Conservation (phyloP, 768 basidiomycete species). For the Mycena haematopus region DNA sequence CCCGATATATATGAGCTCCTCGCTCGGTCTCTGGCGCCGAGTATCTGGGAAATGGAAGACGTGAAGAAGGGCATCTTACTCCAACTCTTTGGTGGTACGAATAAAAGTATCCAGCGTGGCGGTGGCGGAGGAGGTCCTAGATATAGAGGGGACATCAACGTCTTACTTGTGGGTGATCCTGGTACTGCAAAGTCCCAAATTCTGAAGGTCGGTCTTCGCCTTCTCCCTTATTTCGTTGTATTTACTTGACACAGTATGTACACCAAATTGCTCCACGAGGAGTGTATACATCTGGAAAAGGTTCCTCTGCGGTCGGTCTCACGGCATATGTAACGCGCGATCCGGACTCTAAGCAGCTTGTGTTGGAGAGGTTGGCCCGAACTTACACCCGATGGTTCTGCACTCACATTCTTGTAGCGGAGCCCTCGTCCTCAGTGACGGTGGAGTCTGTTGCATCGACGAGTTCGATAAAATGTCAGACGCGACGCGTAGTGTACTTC, state of each 20-base stretch:
- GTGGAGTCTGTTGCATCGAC: conserved; percentile 98
- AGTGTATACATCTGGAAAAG: conserved; percentile 97
- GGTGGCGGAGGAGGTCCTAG: conserved; percentile 96
- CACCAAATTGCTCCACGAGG: conserved; percentile 98
- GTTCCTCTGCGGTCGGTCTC: conserved; percentile 97
- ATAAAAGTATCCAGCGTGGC: conserved; percentile 91
- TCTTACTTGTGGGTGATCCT: conserved; percentile 95
- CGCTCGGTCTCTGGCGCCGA: conserved; percentile 86
- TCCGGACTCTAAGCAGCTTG: conserved; percentile 97
- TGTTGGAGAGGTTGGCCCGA: conserved; percentile 80
- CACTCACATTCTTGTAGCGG: conserved; percentile 58
- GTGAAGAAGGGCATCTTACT: conserved; percentile 98
- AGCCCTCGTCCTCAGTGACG: conserved; percentile 92
- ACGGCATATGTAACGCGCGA: conserved; percentile 99
- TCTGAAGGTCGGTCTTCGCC: conserved; percentile 64
- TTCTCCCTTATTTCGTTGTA: conserved; percentile 4
- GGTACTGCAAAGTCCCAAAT: conserved; percentile 98
- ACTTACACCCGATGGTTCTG: not conserved
- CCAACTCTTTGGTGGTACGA: conserved; percentile 97
- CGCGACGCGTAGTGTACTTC: conserved; percentile 94
- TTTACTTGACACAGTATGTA: conserved; percentile 71
- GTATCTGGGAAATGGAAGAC: conserved; percentile 98
- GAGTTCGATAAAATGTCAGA: conserved; percentile 99
- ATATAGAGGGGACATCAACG: conserved; percentile 98
- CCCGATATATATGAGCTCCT: conserved; percentile 89